Evolutionary conservation across 495 filamentous ascomycete species (phyloP).

Genomic region (Tuber brumale): DNA sequence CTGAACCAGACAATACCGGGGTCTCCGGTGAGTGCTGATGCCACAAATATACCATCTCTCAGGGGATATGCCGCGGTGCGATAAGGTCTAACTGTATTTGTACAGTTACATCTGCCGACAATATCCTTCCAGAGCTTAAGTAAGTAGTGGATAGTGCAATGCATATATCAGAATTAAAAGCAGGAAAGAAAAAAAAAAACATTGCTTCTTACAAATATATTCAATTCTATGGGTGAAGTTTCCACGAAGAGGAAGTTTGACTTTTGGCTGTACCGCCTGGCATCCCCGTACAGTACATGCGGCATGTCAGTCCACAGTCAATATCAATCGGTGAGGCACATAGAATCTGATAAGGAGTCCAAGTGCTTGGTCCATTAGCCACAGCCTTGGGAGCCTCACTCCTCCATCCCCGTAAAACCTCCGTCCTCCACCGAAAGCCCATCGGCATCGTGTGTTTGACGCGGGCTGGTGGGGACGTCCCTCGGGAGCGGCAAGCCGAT

Average conservation of each 20-base stretch:
- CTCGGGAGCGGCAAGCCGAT: not conserved
- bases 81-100: not conserved
- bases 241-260: not conserved
- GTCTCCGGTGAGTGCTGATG: conserved; percentile 58
- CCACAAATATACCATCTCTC: not conserved
- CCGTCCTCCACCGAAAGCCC: not conserved
- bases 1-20: conserved; percentile 93
- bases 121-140: conserved; percentile 2
- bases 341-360: not conserved
- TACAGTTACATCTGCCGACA: conserved; percentile 12
- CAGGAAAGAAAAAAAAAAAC: not conserved
- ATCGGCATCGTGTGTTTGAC: conserved; percentile 2
- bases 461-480: not conserved
- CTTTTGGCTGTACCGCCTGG: not conserved
- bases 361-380: not conserved
- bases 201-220: not conserved
- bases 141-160: conserved; percentile 9
- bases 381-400: not conserved
- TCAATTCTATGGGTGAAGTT: conserved; percentile 1
- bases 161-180: conserved; percentile 2
- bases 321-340: not conserved
- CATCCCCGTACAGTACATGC: not conserved
- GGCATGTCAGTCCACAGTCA: not conserved
- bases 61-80: not conserved
- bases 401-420: not conserved